Evolutionary conservation across 179 eudicot genomes (phyloP).

Genomic region (Camellia oleifera): DNA sequence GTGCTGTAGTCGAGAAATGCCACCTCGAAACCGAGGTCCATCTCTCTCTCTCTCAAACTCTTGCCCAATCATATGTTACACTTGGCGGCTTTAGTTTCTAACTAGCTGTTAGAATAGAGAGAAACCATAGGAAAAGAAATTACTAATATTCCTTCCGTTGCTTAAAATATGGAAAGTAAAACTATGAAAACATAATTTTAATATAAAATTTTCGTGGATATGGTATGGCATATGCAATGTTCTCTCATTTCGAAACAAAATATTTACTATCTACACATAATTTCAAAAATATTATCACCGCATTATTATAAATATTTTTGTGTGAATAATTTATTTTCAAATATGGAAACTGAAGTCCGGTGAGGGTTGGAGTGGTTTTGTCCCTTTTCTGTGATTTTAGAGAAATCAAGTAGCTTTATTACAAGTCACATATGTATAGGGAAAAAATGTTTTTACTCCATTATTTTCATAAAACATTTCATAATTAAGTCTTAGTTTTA

Average conservation of each 20-base stretch:
- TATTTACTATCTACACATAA: too few species aligned
- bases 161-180: background rate
- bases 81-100: background rate
- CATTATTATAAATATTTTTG: too few species aligned
- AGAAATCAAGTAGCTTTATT: background rate
- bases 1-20: conserved; percentile 57
- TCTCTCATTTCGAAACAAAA: too few species aligned
- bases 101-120: background rate
- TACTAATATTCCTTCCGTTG: background rate
- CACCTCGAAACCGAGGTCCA: conserved; percentile 68
- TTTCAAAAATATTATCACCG: too few species aligned
- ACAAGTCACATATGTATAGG: too few species aligned
- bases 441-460: too few species aligned
- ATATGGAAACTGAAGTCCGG: background rate
- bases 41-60: background rate
- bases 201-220: too few species aligned
- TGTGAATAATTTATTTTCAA: too few species aligned
- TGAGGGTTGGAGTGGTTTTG: background rate
- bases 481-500: too few species aligned
- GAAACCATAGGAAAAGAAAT: background rate
- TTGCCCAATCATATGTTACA: background rate
- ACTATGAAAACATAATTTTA: too few species aligned
- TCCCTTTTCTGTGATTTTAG: background rate
- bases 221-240: too few species aligned
- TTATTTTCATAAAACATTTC: too few species aligned